A percentile compares a stretch with the other conserved stretches of the same genome.
phyloP scores from a whole-genome alignment of 2,329 filamentous ascomycete species.

The Aspergillus neotritici region DNA sequence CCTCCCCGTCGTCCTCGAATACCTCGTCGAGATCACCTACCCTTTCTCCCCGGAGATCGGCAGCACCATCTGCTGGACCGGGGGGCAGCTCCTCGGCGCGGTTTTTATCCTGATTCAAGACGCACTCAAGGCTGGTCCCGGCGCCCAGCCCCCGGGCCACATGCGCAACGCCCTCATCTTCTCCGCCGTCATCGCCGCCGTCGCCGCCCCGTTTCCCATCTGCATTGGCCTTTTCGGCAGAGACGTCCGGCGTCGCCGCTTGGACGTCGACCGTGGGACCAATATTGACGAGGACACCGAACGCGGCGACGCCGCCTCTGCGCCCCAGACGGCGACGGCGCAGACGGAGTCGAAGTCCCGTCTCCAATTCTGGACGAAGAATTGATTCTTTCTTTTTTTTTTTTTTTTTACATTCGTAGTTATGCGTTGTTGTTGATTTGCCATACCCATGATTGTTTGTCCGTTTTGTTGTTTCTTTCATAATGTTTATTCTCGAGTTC shows the following conservation, averaged over 20 bases:
- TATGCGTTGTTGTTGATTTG: neutral
- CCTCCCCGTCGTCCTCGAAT: slow-evolving; percentile 80
- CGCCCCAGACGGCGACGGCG: neutral
- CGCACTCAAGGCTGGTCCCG: slow-evolving; percentile 53
- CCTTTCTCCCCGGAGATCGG: slow-evolving; percentile 82
- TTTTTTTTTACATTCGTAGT: neutral
- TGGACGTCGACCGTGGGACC: slow-evolving; percentile 35
- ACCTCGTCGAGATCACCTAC: slow-evolving; percentile 78
- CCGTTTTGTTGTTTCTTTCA: too few species aligned
- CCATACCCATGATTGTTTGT: too few species aligned
- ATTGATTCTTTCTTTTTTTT: neutral
- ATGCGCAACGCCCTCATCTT: slow-evolving; percentile 76
- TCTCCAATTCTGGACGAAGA: neutral
- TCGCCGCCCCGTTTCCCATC: slow-evolving; percentile 62
- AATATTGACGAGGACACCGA: slow-evolving; percentile 14
- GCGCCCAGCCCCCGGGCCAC: slow-evolving; percentile 57
- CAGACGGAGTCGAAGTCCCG: slow-evolving; percentile 1
- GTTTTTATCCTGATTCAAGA: slow-evolving; percentile 80
- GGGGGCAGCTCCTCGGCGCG: slow-evolving; percentile 78
- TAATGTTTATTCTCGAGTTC: too few species aligned
- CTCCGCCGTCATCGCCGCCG: slow-evolving; percentile 64
- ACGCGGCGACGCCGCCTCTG: neutral
- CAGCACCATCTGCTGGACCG: slow-evolving; percentile 75
- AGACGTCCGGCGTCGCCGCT: slow-evolving; percentile 33
- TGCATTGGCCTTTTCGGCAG: slow-evolving; percentile 65